Conservation (phyloP, 75 land plant species). For the Pinus albicaulis region DNA sequence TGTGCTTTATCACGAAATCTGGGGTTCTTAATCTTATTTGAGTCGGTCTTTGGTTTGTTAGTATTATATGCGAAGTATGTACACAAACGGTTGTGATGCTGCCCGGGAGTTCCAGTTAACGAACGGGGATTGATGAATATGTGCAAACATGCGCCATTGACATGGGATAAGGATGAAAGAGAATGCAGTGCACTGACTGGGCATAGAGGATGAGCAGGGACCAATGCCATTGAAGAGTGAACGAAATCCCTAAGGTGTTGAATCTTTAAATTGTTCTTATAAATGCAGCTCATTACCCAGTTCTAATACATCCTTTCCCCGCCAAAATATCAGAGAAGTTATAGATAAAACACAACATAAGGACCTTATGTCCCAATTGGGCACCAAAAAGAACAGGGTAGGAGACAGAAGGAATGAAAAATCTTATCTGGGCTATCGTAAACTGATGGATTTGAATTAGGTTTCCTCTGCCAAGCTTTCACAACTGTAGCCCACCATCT, state of each 20-base stretch:
- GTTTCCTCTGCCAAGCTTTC: no score
- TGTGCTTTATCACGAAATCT: background rate
- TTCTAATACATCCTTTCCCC: background rate
- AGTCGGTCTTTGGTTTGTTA: background rate
- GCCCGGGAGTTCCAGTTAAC: background rate
- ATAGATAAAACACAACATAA: background rate
- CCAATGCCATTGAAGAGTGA: conserved; percentile 1
- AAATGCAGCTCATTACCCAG: background rate
- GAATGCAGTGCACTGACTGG: conserved; percentile 5
- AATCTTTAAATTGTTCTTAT: background rate
- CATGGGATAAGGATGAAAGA: background rate
- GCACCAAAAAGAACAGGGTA: background rate
- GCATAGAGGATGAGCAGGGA: conserved; percentile 4
- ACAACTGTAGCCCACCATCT: no score
- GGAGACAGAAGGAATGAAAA: background rate
- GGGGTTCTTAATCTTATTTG: background rate
- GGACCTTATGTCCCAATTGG: background rate
- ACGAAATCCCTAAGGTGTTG: background rate
- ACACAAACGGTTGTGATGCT: background rate
- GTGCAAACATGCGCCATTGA: conserved; percentile 6
- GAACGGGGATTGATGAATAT: background rate
- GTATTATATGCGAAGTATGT: background rate
- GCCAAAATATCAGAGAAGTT: background rate
- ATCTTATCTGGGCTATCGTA: background rate
- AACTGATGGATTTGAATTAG: background rate